These are phyloP conservation scores for Breviolum minutum DNA, from an alignment of 73 alveolate genomes.

Conservation along the genomic window DNA sequence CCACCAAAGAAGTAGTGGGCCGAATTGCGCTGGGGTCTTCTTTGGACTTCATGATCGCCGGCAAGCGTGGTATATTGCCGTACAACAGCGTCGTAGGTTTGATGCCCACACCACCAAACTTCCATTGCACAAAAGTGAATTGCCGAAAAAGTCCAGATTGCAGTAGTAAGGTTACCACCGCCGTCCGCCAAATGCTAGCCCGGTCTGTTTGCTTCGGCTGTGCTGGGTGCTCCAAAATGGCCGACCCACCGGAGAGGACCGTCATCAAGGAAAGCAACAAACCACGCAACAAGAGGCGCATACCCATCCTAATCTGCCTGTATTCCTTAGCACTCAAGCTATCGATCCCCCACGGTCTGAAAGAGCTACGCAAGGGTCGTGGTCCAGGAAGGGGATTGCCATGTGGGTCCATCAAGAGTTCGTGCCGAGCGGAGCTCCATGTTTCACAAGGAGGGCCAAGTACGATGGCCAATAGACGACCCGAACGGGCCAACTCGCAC, in stretches of 20 bases:
- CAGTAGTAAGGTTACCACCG: too few relatives aligned
- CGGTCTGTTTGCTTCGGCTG: background rate
- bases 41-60: background rate
- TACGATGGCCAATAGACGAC: background rate
- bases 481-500: background rate
- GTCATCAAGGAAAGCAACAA: background rate
- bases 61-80: background rate
- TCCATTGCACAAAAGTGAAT: background rate
- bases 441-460: constrained; percentile 23
- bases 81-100: background rate
- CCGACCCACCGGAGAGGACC: background rate
- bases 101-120: background rate
- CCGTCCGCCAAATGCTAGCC: background rate
- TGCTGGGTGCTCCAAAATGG: background rate
- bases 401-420: background rate
- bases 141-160: background rate
- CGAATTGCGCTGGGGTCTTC: background rate
- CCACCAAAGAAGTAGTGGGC: background rate
- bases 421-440: background rate
- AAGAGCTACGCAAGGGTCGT: background rate
- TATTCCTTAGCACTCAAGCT: background rate
- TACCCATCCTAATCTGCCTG: background rate
- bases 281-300: background rate
- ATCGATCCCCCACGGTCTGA: background rate
- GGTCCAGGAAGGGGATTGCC: background rate